These are phyloP conservation scores for Yarrowia sp. DNA, from an alignment of 805 yeast genomes.

Conservation along the genomic window DNA sequence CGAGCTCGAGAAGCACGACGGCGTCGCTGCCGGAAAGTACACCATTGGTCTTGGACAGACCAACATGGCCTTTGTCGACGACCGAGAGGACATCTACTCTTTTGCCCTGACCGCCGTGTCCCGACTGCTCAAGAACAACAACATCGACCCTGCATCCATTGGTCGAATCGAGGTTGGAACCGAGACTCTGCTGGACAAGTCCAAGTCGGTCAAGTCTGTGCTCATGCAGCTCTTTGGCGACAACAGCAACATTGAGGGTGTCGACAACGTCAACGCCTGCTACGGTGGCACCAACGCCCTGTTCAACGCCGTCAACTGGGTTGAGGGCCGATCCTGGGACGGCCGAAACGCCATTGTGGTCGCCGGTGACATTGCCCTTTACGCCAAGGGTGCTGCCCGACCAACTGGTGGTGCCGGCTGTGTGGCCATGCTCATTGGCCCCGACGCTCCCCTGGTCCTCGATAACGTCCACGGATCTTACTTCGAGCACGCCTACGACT, in stretches of 20 bases:
- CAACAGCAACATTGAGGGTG: conserved; percentile 91
- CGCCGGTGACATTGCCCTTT: conserved; percentile 97
- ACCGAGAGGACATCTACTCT: conserved; percentile 96
- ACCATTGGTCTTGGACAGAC: conserved; percentile 99
- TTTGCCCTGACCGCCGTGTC: conserved; percentile 87
- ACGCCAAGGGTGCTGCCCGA: conserved; percentile 96
- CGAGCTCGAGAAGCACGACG: conserved; percentile 84
- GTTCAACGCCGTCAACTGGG: conserved; percentile 93
- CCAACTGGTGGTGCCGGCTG: conserved; percentile 99
- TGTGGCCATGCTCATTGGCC: conserved; percentile 92
- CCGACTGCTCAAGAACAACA: conserved; percentile 77
- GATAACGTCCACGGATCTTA: conserved; percentile 88
- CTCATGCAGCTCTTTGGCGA: conserved; percentile 91
- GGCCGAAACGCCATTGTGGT: conserved; percentile 98
- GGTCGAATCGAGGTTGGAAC: conserved; percentile 99
- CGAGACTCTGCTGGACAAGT: conserved; percentile 94
- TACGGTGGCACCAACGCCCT: conserved; percentile 98
- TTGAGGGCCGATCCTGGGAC: conserved; percentile 96
- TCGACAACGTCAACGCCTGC: conserved; percentile 96
- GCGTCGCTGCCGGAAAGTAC: conserved; percentile 91
- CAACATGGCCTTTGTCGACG: conserved; percentile 96
- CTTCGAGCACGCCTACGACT: conserved; percentile 98
- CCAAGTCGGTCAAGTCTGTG: conserved; percentile 95
- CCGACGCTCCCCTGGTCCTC: conserved; percentile 95
- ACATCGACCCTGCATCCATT: conserved; percentile 77